Conservation (phyloP, 441 rosid species). For the Euphorbia schlechtendalii region DNA sequence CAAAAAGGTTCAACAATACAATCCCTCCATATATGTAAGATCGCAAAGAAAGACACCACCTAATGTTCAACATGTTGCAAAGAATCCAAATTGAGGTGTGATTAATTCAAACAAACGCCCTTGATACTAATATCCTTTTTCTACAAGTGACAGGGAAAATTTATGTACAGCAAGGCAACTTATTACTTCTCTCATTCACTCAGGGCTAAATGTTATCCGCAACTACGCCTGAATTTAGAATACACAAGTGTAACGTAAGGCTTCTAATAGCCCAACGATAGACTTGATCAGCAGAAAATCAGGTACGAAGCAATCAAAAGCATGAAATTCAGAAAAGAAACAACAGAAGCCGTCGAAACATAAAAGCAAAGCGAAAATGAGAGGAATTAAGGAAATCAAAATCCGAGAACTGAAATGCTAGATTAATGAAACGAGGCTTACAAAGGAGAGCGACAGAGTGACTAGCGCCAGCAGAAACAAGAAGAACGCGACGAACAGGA, state of each 20-base stretch:
- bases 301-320: too few relatives aligned
- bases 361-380: too few relatives aligned
- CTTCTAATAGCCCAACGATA: too few relatives aligned
- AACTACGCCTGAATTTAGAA: background rate
- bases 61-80: background rate
- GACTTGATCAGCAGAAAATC: too few relatives aligned
- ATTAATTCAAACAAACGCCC: background rate
- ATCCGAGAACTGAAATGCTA: too few relatives aligned
- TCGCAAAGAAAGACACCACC: background rate
- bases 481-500: slow-evolving; percentile 55
- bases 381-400: too few relatives aligned
- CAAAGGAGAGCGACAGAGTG: slow-evolving; percentile 93
- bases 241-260: too few relatives aligned
- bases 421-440: slow-evolving; percentile 25
- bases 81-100: background rate
- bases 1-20: background rate
- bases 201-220: background rate
- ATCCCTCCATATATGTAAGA: background rate
- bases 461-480: slow-evolving; percentile 94
- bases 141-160: background rate
- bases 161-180: background rate
- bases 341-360: too few relatives aligned
- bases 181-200: background rate
- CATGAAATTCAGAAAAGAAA: too few relatives aligned
- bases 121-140: background rate